These are phyloP conservation scores for Myriosclerotinia curreyana DNA, from an alignment of 2,329 filamentous ascomycete species.

Conservation along the genomic window DNA sequence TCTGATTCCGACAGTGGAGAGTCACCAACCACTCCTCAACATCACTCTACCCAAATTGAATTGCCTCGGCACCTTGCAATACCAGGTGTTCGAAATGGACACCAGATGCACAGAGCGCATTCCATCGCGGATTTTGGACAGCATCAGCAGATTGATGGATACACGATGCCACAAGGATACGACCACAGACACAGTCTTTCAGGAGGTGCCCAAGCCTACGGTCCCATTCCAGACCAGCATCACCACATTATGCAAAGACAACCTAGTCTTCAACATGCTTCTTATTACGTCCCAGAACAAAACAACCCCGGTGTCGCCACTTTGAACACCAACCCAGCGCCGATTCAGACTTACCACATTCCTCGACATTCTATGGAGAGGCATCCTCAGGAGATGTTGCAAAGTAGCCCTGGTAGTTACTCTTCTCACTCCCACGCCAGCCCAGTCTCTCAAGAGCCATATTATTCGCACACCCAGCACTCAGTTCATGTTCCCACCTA, in stretches of 20 bases:
- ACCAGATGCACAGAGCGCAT: conserved; percentile 48
- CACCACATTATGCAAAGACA: conserved; percentile 41
- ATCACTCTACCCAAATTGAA: conserved; percentile 46
- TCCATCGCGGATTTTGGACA: conserved; percentile 54
- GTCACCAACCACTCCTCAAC: conserved; percentile 55
- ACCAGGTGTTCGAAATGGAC: conserved; percentile 35
- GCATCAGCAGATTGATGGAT: conserved; percentile 44
- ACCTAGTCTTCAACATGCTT: conserved; percentile 37
- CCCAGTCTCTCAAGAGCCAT: conserved; percentile 51
- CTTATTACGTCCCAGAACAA: conserved; percentile 57
- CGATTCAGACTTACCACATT: conserved; percentile 48
- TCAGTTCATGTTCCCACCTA: conserved; percentile 49
- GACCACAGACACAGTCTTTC: conserved; percentile 50
- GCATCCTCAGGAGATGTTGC: conserved; percentile 48
- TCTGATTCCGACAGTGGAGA: conserved; percentile 47
- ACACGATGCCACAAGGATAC: conserved; percentile 41
- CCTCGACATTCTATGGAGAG: conserved; percentile 42
- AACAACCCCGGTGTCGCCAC: conserved; percentile 61
- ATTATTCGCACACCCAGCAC: conserved; percentile 53
- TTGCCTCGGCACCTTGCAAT: conserved; percentile 50
- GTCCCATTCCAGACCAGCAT: conserved; percentile 45
- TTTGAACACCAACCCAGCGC: conserved; percentile 53
- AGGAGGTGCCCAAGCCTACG: conserved; percentile 46
- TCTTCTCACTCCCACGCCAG: conserved; percentile 55
- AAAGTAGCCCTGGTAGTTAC: conserved; percentile 58